phyloP scores from a whole-genome alignment of 2,329 filamentous ascomycete genomes.

The Hypoxylon sp. region DNA sequence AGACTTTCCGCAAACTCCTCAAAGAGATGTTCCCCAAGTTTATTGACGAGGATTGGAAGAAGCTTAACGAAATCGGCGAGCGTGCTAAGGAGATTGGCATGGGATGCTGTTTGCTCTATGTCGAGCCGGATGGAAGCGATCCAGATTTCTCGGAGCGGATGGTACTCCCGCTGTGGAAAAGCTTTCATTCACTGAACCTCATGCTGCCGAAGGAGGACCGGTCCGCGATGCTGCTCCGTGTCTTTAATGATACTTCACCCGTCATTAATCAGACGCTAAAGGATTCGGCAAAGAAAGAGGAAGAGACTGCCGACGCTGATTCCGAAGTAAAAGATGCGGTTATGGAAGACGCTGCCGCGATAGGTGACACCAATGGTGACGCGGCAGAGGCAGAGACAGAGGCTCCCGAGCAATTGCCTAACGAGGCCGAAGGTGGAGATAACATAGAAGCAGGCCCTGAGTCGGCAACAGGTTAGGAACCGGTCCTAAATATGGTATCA shows the following conservation, averaged over 20 bases:
- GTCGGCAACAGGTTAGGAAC: slow-evolving; percentile 9
- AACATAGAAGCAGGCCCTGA: slow-evolving; percentile 24
- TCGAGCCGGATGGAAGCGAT: slow-evolving; percentile 78
- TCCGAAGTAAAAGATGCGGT: slow-evolving; percentile 53
- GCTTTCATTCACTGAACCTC: slow-evolving; percentile 89
- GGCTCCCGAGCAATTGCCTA: slow-evolving; percentile 8
- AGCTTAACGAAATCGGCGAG: slow-evolving; percentile 88
- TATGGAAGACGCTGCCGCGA: slow-evolving; percentile 41
- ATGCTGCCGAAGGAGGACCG: slow-evolving; percentile 99
- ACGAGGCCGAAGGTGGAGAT: slow-evolving; percentile 16
- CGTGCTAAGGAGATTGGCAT: slow-evolving; percentile 74
- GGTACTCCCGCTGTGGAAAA: slow-evolving; percentile 94
- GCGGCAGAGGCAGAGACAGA: slow-evolving; percentile 16
- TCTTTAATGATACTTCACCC: slow-evolving; percentile 90
- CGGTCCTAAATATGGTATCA: neutral
- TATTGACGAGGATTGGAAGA: slow-evolving; percentile 76
- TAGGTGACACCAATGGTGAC: slow-evolving; percentile 32
- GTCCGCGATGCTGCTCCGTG: slow-evolving; percentile 86
- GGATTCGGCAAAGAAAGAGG: slow-evolving; percentile 59
- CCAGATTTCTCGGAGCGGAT: slow-evolving; percentile 77
- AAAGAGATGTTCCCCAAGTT: slow-evolving; percentile 98
- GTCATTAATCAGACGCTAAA: slow-evolving; percentile 77
- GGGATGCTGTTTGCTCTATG: slow-evolving; percentile 90
- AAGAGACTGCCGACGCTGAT: slow-evolving; percentile 48
- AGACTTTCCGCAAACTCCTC: slow-evolving; percentile 83